Conservation (phyloP, 139 green algal species). For the Chlamydomonas sphaeroides region DNA sequence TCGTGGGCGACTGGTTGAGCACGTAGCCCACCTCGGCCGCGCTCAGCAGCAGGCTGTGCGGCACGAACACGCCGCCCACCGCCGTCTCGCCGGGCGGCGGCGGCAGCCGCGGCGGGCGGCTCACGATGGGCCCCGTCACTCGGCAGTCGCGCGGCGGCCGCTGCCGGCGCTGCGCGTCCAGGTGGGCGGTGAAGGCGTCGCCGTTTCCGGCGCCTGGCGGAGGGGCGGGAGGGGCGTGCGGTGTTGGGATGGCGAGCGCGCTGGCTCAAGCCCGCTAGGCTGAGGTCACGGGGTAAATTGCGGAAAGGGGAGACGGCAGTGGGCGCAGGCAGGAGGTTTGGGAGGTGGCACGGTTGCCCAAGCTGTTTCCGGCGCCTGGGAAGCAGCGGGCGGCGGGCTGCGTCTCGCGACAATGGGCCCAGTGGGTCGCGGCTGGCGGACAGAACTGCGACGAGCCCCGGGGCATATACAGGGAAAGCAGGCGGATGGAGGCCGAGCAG, state of each 20-base stretch:
- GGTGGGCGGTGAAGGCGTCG: conserved; percentile 29
- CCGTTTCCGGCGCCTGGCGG: conserved; percentile 30
- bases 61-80: conserved; percentile 42
- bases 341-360: no score
- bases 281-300: no score
- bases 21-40: conserved; percentile 63
- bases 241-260: neutral
- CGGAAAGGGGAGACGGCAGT: no score
- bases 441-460: no score
- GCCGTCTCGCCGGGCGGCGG: neutral
- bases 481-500: no score
- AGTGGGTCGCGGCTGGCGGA: no score
- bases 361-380: no score
- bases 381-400: no score
- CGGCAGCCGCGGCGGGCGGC: neutral
- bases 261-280: no score
- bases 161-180: neutral
- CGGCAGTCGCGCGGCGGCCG: conserved; percentile 36
- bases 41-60: conserved; percentile 25
- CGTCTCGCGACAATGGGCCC: no score
- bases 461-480: no score
- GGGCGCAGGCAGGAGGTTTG: no score
- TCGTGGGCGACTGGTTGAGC: conserved; percentile 60
- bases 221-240: neutral
- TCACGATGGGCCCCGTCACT: conserved; percentile 24